Conservation (phyloP, 441 rosid species). For the Populus hybrid region DNA sequence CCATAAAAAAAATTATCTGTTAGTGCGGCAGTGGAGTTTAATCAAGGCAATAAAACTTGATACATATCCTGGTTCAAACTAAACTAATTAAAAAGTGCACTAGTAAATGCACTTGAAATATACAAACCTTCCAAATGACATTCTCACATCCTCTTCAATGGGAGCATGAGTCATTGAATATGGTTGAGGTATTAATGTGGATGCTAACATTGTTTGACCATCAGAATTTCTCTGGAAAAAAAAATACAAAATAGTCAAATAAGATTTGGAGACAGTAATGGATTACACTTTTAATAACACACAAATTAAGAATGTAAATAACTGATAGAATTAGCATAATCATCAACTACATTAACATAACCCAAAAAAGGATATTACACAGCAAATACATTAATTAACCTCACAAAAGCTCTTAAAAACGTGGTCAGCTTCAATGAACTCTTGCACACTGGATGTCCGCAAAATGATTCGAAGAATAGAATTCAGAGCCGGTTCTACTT, state of each 20-base stretch:
- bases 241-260: conserved; percentile 9
- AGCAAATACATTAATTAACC: conserved; percentile 44
- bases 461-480: conserved; percentile 88
- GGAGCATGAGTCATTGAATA: conserved; percentile 52
- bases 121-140: conserved; percentile 97
- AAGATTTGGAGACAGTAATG: not conserved
- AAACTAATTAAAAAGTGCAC: not conserved
- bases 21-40: not conserved
- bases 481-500: conserved; percentile 88
- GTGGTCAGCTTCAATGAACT: conserved; percentile 89
- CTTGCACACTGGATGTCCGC: conserved; percentile 81
- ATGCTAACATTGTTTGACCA: conserved; percentile 88
- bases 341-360: conserved; percentile 1
- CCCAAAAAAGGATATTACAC: conserved; percentile 5
- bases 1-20: not conserved
- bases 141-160: conserved; percentile 83
- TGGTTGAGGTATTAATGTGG: conserved; percentile 94
- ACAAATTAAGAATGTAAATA: not conserved
- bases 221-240: conserved; percentile 64
- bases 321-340: not conserved
- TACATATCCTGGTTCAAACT: not conserved
- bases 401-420: conserved; percentile 89
- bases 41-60: conserved; percentile 3
- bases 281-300: not conserved
- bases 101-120: not conserved